Percentiles rank a stretch among this genome's conserved stretches.
Conservation (phyloP, 352 stramenopile species). For the Globisporangium heterothallicum region DNA sequence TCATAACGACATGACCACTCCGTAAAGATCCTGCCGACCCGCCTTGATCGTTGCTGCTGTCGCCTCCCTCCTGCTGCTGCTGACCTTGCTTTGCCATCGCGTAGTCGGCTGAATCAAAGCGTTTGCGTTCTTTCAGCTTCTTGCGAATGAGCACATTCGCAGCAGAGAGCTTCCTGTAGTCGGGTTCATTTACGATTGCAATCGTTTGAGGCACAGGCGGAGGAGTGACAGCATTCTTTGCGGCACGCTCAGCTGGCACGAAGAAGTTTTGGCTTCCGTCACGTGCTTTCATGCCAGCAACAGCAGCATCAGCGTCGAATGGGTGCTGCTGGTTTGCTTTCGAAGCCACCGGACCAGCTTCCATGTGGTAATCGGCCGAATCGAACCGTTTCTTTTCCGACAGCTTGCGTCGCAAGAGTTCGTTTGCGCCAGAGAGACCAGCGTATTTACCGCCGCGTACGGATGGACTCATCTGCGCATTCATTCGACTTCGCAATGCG, state of each 20-base stretch:
- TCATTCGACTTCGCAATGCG: constrained; percentile 12
- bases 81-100: constrained; percentile 55
- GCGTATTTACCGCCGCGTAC: constrained; percentile 42
- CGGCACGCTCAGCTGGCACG: neutral
- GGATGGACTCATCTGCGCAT: constrained; percentile 57
- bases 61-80: constrained; percentile 1
- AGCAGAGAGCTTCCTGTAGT: constrained; percentile 61
- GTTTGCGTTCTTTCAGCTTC: constrained; percentile 76
- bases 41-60: constrained; percentile 13
- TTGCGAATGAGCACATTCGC: constrained; percentile 75
- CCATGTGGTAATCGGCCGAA: constrained; percentile 32
- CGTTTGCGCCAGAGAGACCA: constrained; percentile 23
- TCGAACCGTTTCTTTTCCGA: constrained; percentile 35
- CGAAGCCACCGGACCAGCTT: neutral
- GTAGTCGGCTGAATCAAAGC: constrained; percentile 81
- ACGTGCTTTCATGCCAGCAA: neutral
- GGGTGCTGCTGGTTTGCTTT: neutral
- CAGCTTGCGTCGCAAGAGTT: constrained; percentile 28
- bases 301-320: too few species aligned
- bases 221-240: neutral
- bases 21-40: constrained; percentile 13
- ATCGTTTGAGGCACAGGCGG: constrained; percentile 4
- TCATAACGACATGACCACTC: constrained; percentile 14
- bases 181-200: too few species aligned
- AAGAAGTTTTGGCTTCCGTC: constrained; percentile 3